Percentiles rank a stretch among this genome's conserved stretches.
Evolutionary conservation across 148 eudicot species (phyloP).

Genomic region (Cornus suecica): DNA sequence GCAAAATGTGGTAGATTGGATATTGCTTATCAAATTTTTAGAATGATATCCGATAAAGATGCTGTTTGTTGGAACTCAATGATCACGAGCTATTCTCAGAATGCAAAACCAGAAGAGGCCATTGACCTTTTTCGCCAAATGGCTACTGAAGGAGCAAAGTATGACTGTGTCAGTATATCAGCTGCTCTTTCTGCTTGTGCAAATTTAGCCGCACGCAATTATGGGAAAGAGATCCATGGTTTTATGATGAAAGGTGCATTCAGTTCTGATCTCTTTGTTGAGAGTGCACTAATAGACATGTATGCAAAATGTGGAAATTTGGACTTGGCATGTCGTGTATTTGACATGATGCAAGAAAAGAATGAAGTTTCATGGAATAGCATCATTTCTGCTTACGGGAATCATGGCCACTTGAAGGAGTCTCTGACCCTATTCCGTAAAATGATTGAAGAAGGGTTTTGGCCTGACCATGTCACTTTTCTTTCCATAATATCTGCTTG

Average conservation of each 20-base stretch:
- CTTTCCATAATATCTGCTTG: constrained; percentile 51
- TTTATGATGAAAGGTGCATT: constrained; percentile 31
- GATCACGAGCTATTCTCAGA: constrained; percentile 29
- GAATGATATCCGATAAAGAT: constrained; percentile 26
- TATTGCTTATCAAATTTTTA: constrained; percentile 23
- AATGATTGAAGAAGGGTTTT: constrained; percentile 39
- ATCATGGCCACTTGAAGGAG: constrained; percentile 30
- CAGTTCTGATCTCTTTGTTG: constrained; percentile 24
- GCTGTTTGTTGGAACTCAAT: constrained; percentile 39
- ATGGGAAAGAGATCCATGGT: constrained; percentile 44
- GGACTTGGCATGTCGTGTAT: constrained; percentile 35
- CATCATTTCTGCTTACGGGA: constrained; percentile 52
- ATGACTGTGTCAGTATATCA: constrained; percentile 32
- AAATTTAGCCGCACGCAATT: constrained; percentile 25
- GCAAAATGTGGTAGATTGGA: constrained; percentile 44
- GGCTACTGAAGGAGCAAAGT: constrained; percentile 21
- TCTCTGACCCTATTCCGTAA: constrained; percentile 32
- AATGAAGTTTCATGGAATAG: constrained; percentile 54
- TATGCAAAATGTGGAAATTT: constrained; percentile 55
- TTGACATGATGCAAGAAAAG: constrained; percentile 36
- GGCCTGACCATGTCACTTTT: constrained; percentile 55
- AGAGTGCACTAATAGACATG: constrained; percentile 50
- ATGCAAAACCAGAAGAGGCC: constrained; percentile 32
- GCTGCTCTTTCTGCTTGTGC: constrained; percentile 39
- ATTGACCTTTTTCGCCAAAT: constrained; percentile 29